Evolutionary conservation across 2,329 filamentous ascomycete species (phyloP).

Genomic region (Falciphora oryzae): DNA sequence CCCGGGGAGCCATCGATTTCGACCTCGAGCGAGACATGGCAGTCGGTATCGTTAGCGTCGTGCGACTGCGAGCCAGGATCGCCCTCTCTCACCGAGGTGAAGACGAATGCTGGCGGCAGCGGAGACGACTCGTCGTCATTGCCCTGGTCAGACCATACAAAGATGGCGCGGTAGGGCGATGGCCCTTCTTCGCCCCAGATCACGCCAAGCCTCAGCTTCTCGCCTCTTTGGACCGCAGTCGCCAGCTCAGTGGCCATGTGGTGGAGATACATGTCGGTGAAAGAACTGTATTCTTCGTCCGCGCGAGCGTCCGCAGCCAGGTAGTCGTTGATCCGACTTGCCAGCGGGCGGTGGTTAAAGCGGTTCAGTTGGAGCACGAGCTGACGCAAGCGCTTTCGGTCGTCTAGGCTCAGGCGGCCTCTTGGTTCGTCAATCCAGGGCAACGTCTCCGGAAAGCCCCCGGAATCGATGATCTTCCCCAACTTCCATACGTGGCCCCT

Average conservation of each 20-base stretch:
- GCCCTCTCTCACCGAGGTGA: not conserved
- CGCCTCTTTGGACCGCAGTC: not conserved
- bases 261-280: not conserved
- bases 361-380: constrained; percentile 1
- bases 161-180: not conserved
- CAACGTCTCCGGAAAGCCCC: constrained; percentile 13
- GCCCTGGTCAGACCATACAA: not conserved
- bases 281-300: not conserved
- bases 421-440: constrained; percentile 13
- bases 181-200: constrained; percentile 1
- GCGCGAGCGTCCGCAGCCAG: not conserved
- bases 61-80: not conserved
- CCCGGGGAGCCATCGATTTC: not conserved
- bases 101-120: not conserved
- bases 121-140: not conserved
- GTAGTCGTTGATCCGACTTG: constrained; percentile 11
- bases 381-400: constrained; percentile 16
- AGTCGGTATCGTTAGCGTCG: constrained; percentile 3
- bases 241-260: constrained; percentile 4
- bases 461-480: constrained; percentile 14
- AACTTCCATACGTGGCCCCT: constrained; percentile 24
- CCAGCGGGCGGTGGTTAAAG: constrained; percentile 7
- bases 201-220: not conserved
- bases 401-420: constrained; percentile 13
- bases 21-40: not conserved